Evolutionary conservation across 768 basidiomycete species (phyloP).

Genomic region (Mycena rebaudengoi): DNA sequence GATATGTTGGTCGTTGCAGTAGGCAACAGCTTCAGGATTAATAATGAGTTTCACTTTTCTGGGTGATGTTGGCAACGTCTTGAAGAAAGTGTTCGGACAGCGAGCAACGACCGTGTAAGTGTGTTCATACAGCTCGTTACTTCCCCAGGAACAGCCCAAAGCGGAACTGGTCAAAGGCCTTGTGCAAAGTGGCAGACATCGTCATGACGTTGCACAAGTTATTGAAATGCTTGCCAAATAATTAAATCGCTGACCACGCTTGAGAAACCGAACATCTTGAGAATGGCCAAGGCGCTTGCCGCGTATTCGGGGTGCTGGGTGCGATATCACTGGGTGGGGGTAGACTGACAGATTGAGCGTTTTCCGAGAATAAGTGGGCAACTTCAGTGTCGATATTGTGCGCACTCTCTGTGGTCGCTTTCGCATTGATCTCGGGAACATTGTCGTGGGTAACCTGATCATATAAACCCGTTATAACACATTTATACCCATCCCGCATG

Average conservation of each 20-base stretch:
- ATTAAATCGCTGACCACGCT: not conserved
- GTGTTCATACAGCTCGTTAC: not conserved
- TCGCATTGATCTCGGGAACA: not conserved
- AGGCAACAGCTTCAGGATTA: not conserved
- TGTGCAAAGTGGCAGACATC: conserved; percentile 2
- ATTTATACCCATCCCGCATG: conserved; percentile 21
- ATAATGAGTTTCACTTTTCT: not conserved
- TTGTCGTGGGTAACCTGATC: conserved; percentile 2
- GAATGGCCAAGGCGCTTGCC: conserved; percentile 9
- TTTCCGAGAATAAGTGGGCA: conserved; percentile 21
- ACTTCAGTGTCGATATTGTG: not conserved
- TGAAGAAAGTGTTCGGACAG: not conserved
- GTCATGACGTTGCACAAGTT: conserved; percentile 21
- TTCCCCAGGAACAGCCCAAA: conserved; percentile 16
- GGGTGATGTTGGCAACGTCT: not conserved
- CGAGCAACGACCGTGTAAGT: conserved; percentile 5
- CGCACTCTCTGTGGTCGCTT: not conserved
- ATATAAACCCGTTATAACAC: conserved; percentile 20
- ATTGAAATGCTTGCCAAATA: conserved; percentile 9
- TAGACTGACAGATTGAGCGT: not conserved
- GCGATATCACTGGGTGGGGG: not conserved
- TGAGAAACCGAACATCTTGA: conserved; percentile 13
- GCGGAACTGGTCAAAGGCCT: conserved; percentile 4
- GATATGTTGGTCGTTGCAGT: not conserved
- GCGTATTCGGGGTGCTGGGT: not conserved